phyloP scores from a whole-genome alignment of 2,329 filamentous ascomycete species.

The Nemania serpens region DNA sequence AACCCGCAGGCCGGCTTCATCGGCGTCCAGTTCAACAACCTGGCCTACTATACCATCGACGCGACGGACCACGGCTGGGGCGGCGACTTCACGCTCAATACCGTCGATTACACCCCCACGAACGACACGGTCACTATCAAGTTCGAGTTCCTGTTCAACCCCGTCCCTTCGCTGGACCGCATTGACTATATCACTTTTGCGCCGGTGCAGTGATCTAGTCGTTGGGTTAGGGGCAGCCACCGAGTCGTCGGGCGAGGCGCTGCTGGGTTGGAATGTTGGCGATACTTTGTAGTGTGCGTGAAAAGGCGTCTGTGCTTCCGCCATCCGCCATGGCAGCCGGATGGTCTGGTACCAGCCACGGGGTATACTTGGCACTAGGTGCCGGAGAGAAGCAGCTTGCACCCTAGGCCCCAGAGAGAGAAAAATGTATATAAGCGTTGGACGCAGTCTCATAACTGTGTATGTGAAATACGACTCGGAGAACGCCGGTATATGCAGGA shows the following conservation, averaged over 20 bases:
- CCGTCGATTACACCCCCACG: constrained; percentile 14
- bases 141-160: constrained; percentile 17
- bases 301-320: not conserved
- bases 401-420: too few relatives aligned
- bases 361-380: too few relatives aligned
- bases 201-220: not conserved
- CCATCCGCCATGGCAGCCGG: too few relatives aligned
- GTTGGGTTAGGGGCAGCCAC: too few relatives aligned
- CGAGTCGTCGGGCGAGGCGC: too few relatives aligned
- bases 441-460: too few relatives aligned
- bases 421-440: too few relatives aligned
- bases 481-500: too few relatives aligned
- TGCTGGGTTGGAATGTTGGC: not conserved
- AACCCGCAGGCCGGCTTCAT: constrained; percentile 24
- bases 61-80: constrained; percentile 22
- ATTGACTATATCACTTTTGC: constrained; percentile 11
- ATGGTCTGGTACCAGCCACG: too few relatives aligned
- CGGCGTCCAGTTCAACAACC: constrained; percentile 29
- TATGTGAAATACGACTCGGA: too few relatives aligned
- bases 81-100: constrained; percentile 9
- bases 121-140: constrained; percentile 11
- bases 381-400: too few relatives aligned
- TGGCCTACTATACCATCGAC: constrained; percentile 17
- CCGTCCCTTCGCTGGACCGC: constrained; percentile 3
- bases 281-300: not conserved